These are phyloP conservation scores for Yarrowia sp. DNA, from an alignment of 805 yeast species.

Conservation along the genomic window DNA sequence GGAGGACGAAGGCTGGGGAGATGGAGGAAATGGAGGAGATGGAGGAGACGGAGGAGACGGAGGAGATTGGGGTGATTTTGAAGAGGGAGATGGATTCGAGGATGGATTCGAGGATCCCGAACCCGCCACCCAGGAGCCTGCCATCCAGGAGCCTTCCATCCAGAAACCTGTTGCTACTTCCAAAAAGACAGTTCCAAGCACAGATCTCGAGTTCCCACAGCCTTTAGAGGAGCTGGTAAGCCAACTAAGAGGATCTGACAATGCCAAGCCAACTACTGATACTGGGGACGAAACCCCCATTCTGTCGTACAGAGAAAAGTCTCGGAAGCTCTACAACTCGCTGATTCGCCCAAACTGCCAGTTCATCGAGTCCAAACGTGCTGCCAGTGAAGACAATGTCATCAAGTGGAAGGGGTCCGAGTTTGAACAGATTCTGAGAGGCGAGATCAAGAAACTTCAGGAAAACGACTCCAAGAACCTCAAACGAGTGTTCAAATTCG, in stretches of 20 bases:
- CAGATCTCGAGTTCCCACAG: conserved; percentile 3
- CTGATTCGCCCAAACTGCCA: conserved; percentile 27
- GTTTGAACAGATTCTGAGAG: conserved; percentile 12
- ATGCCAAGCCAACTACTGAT: not conserved
- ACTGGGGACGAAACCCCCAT: not conserved
- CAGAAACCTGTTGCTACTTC: not conserved
- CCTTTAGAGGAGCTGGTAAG: not conserved
- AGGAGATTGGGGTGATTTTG: conserved; percentile 32
- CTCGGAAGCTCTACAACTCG: conserved; percentile 31
- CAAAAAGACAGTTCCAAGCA: not conserved
- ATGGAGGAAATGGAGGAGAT: conserved; percentile 11
- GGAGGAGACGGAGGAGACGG: conserved; percentile 21
- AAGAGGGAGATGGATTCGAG: conserved; percentile 9
- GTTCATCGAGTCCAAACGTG: conserved; percentile 20
- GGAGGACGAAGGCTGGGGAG: conserved; percentile 21
- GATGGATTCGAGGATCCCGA: conserved; percentile 5
- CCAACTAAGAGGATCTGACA: not conserved
- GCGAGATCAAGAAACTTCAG: conserved; percentile 17
- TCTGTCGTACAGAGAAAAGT: conserved; percentile 19
- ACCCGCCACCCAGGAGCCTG: not conserved
- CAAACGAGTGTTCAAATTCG: conserved; percentile 22
- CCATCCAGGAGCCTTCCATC: not conserved
- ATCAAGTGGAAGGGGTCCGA: conserved; percentile 33
- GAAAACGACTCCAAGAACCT: conserved; percentile 16
- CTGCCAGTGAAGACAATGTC: conserved; percentile 2